A percentile compares a stretch with the other conserved stretches of the same genome.
Evolutionary conservation across 495 filamentous ascomycete species (phyloP).

Genomic region (Massariosphaeria phaeospora): DNA sequence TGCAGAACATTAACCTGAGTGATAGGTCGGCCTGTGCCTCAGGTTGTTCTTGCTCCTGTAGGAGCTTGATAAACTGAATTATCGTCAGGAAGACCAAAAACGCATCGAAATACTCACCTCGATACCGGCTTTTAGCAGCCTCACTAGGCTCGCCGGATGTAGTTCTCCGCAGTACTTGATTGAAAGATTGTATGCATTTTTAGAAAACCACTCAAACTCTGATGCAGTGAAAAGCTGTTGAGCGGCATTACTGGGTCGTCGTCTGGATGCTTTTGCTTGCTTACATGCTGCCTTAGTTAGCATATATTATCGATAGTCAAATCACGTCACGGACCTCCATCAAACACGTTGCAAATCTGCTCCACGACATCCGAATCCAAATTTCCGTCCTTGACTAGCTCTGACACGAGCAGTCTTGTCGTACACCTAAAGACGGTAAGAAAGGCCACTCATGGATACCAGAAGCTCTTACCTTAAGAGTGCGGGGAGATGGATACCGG

Average conservation of each 20-base stretch:
- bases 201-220: constrained; percentile 78
- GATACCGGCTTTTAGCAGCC: constrained; percentile 57
- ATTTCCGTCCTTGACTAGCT: constrained; percentile 41
- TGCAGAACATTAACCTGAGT: constrained; percentile 59
- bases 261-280: constrained; percentile 41
- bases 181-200: constrained; percentile 70
- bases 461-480: constrained; percentile 51
- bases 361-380: constrained; percentile 7
- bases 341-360: constrained; percentile 59
- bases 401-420: constrained; percentile 54
- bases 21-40: constrained; percentile 47
- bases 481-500: constrained; percentile 60
- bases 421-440: constrained; percentile 41
- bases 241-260: constrained; percentile 32
- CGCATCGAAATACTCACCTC: constrained; percentile 37
- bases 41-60: constrained; percentile 48
- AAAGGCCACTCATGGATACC: not conserved
- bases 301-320: not conserved
- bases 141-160: constrained; percentile 48
- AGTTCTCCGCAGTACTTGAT: constrained; percentile 56
- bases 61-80: constrained; percentile 53
- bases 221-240: constrained; percentile 49
- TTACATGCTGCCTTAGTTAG: constrained; percentile 37
- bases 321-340: constrained; percentile 48
- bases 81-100: not conserved